These are phyloP conservation scores for Hyphopichia buzzinii DNA, from an alignment of 1,139 yeast species.

Conservation along the genomic window DNA sequence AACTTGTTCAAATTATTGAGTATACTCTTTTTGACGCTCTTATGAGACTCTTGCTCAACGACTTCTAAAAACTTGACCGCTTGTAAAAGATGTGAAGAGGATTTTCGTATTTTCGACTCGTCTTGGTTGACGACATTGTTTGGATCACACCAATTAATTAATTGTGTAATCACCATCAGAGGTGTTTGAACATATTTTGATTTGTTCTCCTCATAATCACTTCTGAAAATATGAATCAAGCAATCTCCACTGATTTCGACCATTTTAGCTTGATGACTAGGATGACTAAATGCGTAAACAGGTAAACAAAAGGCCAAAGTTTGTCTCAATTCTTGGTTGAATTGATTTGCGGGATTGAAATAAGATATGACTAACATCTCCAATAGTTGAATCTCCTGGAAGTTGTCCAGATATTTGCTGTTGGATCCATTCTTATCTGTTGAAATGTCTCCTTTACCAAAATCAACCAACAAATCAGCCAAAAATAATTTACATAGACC, in stretches of 20 bases:
- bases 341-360: slow-evolving; percentile 64
- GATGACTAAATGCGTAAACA: slow-evolving; percentile 80
- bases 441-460: slow-evolving; percentile 30
- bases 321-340: slow-evolving; percentile 71
- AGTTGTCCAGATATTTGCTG: slow-evolving; percentile 9
- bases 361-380: slow-evolving; percentile 72
- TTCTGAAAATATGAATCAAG: slow-evolving; percentile 52
- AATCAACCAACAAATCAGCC: slow-evolving; percentile 71
- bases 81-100: slow-evolving; percentile 57
- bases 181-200: slow-evolving; percentile 42
- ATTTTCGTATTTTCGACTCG: slow-evolving; percentile 36
- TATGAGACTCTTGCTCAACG: slow-evolving; percentile 51
- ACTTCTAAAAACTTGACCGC: slow-evolving; percentile 55
- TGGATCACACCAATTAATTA: slow-evolving; percentile 88
- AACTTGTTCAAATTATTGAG: slow-evolving; percentile 54
- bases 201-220: slow-evolving; percentile 22
- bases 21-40: slow-evolving; percentile 54
- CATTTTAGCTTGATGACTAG: slow-evolving; percentile 67
- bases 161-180: slow-evolving; percentile 65
- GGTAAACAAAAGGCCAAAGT: slow-evolving; percentile 87
- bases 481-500: slow-evolving; percentile 81
- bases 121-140: slow-evolving; percentile 55
- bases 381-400: slow-evolving; percentile 43
- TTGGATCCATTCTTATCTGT: slow-evolving; percentile 8
- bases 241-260: slow-evolving; percentile 68